phyloP scores from a whole-genome alignment of 306 rosid species.

The Corylus americana region DNA sequence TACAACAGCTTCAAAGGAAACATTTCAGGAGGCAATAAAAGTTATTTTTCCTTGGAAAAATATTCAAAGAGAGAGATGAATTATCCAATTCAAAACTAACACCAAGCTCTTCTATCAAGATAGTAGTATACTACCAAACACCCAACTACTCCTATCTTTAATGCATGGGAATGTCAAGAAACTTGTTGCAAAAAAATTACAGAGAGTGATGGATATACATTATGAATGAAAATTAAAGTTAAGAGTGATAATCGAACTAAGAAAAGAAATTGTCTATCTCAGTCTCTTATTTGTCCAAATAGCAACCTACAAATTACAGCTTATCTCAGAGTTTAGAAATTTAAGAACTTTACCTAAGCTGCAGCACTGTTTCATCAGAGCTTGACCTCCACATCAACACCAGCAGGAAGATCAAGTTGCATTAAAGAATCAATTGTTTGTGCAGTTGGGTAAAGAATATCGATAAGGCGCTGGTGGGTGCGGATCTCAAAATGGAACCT shows the following conservation, averaged over 20 bases:
- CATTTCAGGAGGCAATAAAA: background rate
- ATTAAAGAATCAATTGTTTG: slow-evolving; percentile 94
- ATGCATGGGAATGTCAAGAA: background rate
- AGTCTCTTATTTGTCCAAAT: background rate
- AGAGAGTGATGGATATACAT: background rate
- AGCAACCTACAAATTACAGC: background rate
- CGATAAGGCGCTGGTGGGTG: slow-evolving; percentile 97
- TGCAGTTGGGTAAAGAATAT: slow-evolving; percentile 90
- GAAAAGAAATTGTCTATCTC: background rate
- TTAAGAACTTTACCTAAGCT: slow-evolving; percentile 31
- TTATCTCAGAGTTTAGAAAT: background rate
- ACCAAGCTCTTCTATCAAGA: background rate
- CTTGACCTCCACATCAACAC: slow-evolving; percentile 98
- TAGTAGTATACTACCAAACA: background rate
- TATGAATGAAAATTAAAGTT: background rate
- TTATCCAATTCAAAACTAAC: background rate
- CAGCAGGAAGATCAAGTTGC: slow-evolving; percentile 98
- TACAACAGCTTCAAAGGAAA: background rate
- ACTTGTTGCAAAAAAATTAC: background rate
- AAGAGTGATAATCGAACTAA: background rate
- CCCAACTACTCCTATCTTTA: background rate
- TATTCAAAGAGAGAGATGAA: background rate
- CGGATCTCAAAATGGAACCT: slow-evolving; percentile 92
- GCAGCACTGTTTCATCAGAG: slow-evolving; percentile 45
- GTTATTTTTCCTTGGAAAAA: background rate